These are phyloP conservation scores for Tylopilus sp. DNA, from an alignment of 768 basidiomycete species.

Conservation along the genomic window DNA sequence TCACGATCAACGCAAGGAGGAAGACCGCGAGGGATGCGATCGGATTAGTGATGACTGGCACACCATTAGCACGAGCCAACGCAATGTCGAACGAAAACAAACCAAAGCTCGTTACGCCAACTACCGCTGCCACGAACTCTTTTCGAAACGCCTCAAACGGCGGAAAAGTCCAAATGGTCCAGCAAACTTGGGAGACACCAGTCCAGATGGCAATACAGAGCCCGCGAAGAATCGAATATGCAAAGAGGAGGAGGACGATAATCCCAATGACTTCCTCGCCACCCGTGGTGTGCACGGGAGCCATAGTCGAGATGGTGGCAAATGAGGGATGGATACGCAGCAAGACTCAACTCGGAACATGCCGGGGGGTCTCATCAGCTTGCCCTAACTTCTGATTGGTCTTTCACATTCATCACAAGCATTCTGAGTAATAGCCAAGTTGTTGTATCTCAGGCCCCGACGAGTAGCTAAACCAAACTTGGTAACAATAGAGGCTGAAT, in stretches of 20 bases:
- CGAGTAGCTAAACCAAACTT: no score
- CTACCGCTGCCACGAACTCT: slow-evolving; percentile 10
- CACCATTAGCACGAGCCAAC: neutral
- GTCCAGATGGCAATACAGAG: neutral
- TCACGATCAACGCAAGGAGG: neutral
- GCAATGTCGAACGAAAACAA: neutral
- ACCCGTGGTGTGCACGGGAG: no score
- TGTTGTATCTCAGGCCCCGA: no score
- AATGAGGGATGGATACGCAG: no score
- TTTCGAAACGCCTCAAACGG: slow-evolving; percentile 23
- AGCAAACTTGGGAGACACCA: neutral
- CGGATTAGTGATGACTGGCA: neutral
- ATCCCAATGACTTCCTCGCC: no score
- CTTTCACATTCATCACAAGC: no score
- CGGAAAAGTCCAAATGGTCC: slow-evolving; percentile 19
- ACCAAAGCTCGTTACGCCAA: neutral
- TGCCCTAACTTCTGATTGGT: no score
- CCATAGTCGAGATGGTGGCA: no score
- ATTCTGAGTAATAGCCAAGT: no score
- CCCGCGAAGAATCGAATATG: slow-evolving; percentile 3
- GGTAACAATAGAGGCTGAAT: no score
- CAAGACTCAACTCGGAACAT: no score
- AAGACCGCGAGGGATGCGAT: neutral
- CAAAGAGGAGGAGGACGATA: neutral
- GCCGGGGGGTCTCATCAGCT: no score